Percentiles rank a stretch among this genome's conserved stretches.
Evolutionary conservation across 139 green algal species (phyloP).

Genomic region (Nannochloris sp.): DNA sequence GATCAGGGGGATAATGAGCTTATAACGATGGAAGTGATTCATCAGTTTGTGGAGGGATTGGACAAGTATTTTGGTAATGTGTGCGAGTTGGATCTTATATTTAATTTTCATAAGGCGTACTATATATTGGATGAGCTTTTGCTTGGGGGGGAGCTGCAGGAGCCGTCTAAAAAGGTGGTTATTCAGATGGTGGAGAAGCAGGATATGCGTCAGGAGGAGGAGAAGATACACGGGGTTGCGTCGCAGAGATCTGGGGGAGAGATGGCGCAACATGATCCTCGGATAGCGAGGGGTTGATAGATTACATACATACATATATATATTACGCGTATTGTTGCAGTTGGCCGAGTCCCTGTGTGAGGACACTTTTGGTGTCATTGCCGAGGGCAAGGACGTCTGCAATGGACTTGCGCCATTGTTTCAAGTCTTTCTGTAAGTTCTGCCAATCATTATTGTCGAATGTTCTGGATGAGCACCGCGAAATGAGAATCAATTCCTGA

Average conservation of each 20-base stretch:
- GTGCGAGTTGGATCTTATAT: constrained; percentile 98
- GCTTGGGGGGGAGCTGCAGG: constrained; percentile 86
- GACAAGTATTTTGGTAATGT: constrained; percentile 98
- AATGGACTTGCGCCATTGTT: constrained; percentile 26
- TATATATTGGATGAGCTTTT: constrained; percentile 98
- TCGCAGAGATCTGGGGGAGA: background rate
- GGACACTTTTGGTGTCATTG: constrained; percentile 2
- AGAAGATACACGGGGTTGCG: constrained; percentile 19
- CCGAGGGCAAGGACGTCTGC: background rate
- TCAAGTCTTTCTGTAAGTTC: constrained; percentile 29
- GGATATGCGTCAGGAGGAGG: constrained; percentile 73
- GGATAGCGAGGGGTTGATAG: background rate
- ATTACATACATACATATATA: background rate
- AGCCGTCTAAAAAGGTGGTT: constrained; percentile 77
- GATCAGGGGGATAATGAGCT: constrained; percentile 78
- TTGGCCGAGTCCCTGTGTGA: constrained; percentile 6
- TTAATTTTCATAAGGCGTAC: constrained; percentile 87
- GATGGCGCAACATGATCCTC: background rate
- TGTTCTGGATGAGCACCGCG: constrained; percentile 28
- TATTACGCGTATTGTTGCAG: constrained; percentile 5
- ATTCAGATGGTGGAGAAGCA: constrained; percentile 56
- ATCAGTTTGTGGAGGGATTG: constrained; percentile 89
- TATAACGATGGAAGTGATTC: constrained; percentile 87
- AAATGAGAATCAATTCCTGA: constrained; percentile 17
- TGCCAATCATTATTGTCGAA: constrained; percentile 38